Conservation (phyloP, 352 stramenopile genomes). For the Globisporangium irregulare region DNA sequence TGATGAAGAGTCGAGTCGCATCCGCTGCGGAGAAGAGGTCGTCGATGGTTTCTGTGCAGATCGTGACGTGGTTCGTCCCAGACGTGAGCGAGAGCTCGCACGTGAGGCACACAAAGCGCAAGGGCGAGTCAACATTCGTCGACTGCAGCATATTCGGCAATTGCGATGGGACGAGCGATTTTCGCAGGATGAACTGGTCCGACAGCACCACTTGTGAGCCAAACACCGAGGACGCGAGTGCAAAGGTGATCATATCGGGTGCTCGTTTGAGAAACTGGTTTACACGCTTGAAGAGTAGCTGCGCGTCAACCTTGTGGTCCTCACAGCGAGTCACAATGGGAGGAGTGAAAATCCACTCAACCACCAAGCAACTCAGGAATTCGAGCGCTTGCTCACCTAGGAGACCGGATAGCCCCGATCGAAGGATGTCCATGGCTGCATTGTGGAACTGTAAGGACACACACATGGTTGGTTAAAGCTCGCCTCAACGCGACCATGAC, state of each 20-base stretch:
- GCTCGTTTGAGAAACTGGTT: slow-evolving; percentile 37
- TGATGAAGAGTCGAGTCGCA: slow-evolving; percentile 25
- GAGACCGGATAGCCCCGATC: slow-evolving; percentile 33
- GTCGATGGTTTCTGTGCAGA: slow-evolving; percentile 20
- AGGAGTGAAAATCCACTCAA: slow-evolving; percentile 50
- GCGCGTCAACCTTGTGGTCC: not conserved
- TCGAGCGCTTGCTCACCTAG: slow-evolving; percentile 28
- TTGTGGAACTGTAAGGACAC: slow-evolving; percentile 28
- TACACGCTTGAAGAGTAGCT: slow-evolving; percentile 23
- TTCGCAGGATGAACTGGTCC: slow-evolving; percentile 55
- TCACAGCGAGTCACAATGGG: not conserved
- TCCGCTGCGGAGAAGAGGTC: slow-evolving; percentile 29
- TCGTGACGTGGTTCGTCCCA: slow-evolving; percentile 39
- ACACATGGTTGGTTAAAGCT: not conserved
- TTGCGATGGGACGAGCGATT: slow-evolving; percentile 47
- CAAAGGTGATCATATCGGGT: slow-evolving; percentile 33
- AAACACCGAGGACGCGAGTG: slow-evolving; percentile 26
- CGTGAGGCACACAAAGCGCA: slow-evolving; percentile 48
- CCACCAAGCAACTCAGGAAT: slow-evolving; percentile 36
- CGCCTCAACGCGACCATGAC: not conserved
- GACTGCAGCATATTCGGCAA: slow-evolving; percentile 23
- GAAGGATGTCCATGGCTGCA: slow-evolving; percentile 26
- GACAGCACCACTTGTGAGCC: slow-evolving; percentile 35
- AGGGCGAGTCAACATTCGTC: not conserved
- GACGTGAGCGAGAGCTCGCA: slow-evolving; percentile 27